Evolutionary conservation across 306 rosid genomes (phyloP), one percentile per base, ranked within the genome.

Genomic region (Urtica urens): DNA sequence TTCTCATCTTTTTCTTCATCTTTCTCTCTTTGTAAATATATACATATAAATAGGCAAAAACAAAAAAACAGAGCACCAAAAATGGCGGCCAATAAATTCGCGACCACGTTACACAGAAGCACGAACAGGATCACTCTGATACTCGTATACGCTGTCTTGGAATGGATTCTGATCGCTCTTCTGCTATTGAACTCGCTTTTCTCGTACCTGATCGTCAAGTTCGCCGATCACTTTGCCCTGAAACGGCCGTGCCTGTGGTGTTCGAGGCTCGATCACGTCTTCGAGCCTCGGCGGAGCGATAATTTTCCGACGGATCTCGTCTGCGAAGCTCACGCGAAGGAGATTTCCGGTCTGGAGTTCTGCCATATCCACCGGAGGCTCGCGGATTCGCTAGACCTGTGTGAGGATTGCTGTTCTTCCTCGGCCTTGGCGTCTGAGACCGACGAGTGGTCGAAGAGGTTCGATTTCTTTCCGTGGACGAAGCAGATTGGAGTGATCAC

Each of bases 11-110:
- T 3, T 51, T 48, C n/a, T 53, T 54, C 51, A 49, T 64, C 47
- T 51, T 43, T 37, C 28, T 35, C 15, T 51, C 69, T 47, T 31
- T 78, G 93, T 83, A 78, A 59, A 81, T 78, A 78, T 46, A 34
- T 53, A 59, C 37, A 62, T 44, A 23, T 26, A 27, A n/a, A n/a
- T n/a, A n/a, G n/a, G n/a, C n/a, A 9, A 41, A 5, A 16, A 41
- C 20, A 47, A 25, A 62, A 42, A 28, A 17, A 58, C 63, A 66
- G 40, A 77, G 51, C 53, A 57, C 37, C 83, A 65, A 55, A 73
- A 74, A 92, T 92, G 99, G 99, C 81, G 34, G 67, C 86, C 76
- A 85, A 92, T 83, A 92, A 82, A 61, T 85, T 80, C 55, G 93
- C 96, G 39, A 85, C 87, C 65, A 65, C 82, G 85, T 50, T 92